Evolutionary conservation across 148 eudicot species (phyloP), one percentile per base, ranked within the genome.

Genomic region (Rheum nobile): DNA sequence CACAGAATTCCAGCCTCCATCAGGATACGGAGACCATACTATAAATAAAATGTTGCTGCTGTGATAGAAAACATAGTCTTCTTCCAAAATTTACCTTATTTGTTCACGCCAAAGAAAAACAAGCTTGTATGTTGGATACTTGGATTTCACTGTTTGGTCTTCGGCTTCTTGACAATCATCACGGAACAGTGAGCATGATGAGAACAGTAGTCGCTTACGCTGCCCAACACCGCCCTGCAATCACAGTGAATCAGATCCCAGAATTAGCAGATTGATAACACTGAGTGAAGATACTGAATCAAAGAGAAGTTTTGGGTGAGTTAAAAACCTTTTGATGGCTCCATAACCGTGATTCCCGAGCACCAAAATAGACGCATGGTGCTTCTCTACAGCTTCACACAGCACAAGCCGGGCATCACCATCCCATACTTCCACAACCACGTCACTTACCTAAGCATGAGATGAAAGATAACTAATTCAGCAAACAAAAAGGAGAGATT

Each of bases 221-320:
- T 91, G 4, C 97, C 97, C 76, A 91, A 78, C n/a, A 91, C 89
- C 22, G 96, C 93, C 89, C 96, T 91, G 86, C 80, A 85, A 34
- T 42, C 4, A 22, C 31, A 69, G 38, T 26, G 61, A 2, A 22
- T 55, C 63, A 55, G 31, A 55, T 55, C 63, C 31, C 63, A 54
- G 14, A 4, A 37, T 54, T 41, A 11, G 22, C 17, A 77, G 1
- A 39, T 32, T 28, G 37, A 41, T 5, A 10, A 70, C 26, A 39
- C 12, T 38, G 3, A n/a, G n/a, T n/a, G n/a, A 2, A 16, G 16
- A 37, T 70, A 21, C 6, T 24, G 24, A 24, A 41, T 41, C 8
- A 8, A 24, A 11, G 48, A 71, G 5, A 9, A 21, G 3, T 16
- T 28, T 17, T 17, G 14, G n/a, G 24, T 31, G 6, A 31, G 43